Conservation (phyloP, 1,284 basidiomycete genomes). For the Trichosporon coremiiforme region DNA sequence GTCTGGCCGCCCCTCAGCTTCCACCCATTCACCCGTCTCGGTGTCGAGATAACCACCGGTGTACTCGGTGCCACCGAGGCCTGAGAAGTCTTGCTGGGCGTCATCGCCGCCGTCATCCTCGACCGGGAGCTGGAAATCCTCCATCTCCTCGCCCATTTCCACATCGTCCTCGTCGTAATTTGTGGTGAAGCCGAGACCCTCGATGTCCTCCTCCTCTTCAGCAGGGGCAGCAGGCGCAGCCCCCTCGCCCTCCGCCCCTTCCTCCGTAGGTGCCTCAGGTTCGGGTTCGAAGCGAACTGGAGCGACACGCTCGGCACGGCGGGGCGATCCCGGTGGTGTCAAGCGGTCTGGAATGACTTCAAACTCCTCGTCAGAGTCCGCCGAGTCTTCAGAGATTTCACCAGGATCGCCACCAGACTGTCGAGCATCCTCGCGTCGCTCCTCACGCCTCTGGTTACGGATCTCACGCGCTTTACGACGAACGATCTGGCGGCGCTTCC, state of each 20-base stretch:
- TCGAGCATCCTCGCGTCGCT: conserved; percentile 32
- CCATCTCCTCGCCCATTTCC: conserved; percentile 29
- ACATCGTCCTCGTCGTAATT: conserved; percentile 35
- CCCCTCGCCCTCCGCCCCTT: conserved; percentile 24
- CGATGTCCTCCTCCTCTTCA: conserved; percentile 36
- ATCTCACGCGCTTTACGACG: conserved; percentile 41
- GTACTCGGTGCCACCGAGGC: conserved; percentile 25
- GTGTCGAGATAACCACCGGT: conserved; percentile 31
- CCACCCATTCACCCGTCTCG: conserved; percentile 30
- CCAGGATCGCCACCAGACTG: conserved; percentile 34
- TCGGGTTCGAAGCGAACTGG: conserved; percentile 29
- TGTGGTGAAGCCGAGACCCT: conserved; percentile 35
- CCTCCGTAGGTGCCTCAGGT: conserved; percentile 15
- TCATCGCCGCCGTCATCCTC: conserved; percentile 25
- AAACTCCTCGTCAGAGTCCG: conserved; percentile 49
- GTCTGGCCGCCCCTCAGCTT: conserved; percentile 17
- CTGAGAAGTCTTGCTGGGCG: conserved; percentile 24
- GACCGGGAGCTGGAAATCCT: conserved; percentile 31
- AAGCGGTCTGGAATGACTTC: conserved; percentile 45
- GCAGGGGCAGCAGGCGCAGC: conserved; percentile 24
- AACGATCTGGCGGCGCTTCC: conserved; percentile 40
- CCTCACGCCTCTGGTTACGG: conserved; percentile 38
- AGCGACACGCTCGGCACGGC: conserved; percentile 27
- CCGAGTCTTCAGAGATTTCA: conserved; percentile 43
- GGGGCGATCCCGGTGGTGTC: conserved; percentile 44